These are phyloP conservation scores for Penicillium glabrum DNA, from an alignment of 2,329 filamentous ascomycete species.

Conservation along the genomic window DNA sequence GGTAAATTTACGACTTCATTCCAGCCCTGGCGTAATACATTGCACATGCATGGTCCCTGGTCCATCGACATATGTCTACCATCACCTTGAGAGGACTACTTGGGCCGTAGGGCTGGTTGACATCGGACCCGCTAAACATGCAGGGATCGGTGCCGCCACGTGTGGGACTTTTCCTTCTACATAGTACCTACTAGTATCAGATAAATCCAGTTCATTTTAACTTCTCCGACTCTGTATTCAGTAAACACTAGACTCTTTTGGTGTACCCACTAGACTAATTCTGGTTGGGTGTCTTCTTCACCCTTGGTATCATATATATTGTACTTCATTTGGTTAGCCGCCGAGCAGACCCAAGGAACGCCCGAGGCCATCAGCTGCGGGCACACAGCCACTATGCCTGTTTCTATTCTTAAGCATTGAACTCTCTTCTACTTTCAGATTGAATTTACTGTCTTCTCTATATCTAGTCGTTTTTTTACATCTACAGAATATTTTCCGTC, in stretches of 20 bases:
- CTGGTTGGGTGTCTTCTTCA: background rate
- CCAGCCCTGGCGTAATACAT: background rate
- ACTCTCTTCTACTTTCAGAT: background rate
- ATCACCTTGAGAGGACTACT: background rate
- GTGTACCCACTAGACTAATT: background rate
- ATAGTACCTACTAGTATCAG: background rate
- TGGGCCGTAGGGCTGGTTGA: background rate
- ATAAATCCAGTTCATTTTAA: background rate
- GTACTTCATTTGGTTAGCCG: constrained; percentile 9
- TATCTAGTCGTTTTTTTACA: background rate
- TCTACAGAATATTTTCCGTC: background rate
- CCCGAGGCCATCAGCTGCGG: background rate
- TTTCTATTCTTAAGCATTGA: constrained; percentile 12
- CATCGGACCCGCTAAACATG: background rate
- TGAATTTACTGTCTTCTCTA: background rate
- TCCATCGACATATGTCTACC: background rate
- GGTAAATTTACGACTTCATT: too few species aligned
- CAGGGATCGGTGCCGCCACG: background rate
- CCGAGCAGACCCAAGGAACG: constrained; percentile 6
- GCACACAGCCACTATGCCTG: constrained; percentile 11
- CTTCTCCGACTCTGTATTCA: background rate
- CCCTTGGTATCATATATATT: background rate
- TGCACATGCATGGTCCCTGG: background rate
- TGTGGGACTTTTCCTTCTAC: background rate
- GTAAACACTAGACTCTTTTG: too few species aligned